Evolutionary conservation across 2,329 filamentous ascomycete species (phyloP).

Genomic region (Grosmannia penicillata): DNA sequence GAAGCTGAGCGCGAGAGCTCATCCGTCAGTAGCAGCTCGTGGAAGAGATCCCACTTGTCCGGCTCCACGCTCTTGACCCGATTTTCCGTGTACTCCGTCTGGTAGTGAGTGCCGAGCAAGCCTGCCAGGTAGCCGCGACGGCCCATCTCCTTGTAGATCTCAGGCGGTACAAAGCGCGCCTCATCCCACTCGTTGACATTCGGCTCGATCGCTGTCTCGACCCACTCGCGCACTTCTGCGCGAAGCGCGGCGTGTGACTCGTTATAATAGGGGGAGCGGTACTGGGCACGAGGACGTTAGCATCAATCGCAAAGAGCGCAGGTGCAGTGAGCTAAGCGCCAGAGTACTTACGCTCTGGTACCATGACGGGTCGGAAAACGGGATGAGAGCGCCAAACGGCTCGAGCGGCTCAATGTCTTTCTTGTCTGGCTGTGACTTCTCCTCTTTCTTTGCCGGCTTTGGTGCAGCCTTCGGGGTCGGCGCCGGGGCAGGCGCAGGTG

Average conservation of each 20-base stretch:
- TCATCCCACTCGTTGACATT: conserved; percentile 95
- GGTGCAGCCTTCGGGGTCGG: conserved; percentile 19
- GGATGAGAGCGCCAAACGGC: conserved; percentile 71
- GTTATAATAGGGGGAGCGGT: conserved; percentile 95
- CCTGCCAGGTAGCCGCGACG: conserved; percentile 87
- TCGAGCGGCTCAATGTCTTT: conserved; percentile 53
- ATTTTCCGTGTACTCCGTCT: conserved; percentile 56
- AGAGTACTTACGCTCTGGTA: conserved; percentile 67
- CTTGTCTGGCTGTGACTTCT: conserved; percentile 17
- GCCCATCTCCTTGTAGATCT: conserved; percentile 92
- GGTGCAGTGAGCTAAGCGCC: too few relatives aligned
- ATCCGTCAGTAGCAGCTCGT: conserved; percentile 90
- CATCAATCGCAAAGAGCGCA: neutral
- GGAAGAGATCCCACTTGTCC: conserved; percentile 96
- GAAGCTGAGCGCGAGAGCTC: conserved; percentile 81
- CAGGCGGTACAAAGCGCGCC: conserved; percentile 72
- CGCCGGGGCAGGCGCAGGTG: conserved; percentile 35
- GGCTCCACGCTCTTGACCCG: conserved; percentile 62
- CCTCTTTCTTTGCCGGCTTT: conserved; percentile 18
- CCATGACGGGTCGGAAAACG: conserved; percentile 87
- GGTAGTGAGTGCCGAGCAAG: conserved; percentile 72
- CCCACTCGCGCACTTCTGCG: conserved; percentile 81
- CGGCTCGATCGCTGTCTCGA: conserved; percentile 79
- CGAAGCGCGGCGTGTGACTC: conserved; percentile 84
- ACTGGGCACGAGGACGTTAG: conserved; percentile 32